Percentiles rank a stretch among this genome's conserved stretches.
Evolutionary conservation across 2,329 filamentous ascomycete species (phyloP).

Genomic region (Periconia macrospinosa): DNA sequence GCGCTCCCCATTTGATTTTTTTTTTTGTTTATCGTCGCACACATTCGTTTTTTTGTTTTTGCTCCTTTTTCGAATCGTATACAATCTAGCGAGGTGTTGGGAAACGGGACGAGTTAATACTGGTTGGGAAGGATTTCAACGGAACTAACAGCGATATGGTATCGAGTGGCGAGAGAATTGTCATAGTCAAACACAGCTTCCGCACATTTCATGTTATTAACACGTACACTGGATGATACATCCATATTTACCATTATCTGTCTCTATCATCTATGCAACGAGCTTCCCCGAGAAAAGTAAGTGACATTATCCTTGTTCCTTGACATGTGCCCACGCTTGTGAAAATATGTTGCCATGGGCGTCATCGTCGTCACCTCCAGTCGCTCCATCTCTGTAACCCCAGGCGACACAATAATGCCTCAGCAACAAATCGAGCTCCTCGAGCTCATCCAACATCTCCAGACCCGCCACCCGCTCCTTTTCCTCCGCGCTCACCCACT

Average conservation of each 20-base stretch:
- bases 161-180: no score
- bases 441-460: slow-evolving; percentile 91
- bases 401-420: slow-evolving; percentile 88
- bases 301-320: slow-evolving; percentile 13
- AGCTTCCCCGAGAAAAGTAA: not conserved
- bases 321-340: slow-evolving; percentile 34
- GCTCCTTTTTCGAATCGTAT: not conserved
- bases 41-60: not conserved
- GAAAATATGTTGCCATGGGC: slow-evolving; percentile 31
- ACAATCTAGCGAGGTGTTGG: not conserved
- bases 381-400: slow-evolving; percentile 69
- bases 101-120: not conserved
- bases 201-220: no score
- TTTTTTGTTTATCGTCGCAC: not conserved
- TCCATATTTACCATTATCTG: no score
- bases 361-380: slow-evolving; percentile 15
- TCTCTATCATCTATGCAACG: no score
- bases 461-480: slow-evolving; percentile 76
- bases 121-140: not conserved
- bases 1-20: slow-evolving; percentile 1
- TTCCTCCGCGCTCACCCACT: slow-evolving; percentile 71
- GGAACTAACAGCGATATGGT: not conserved
- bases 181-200: no score
- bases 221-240: no score
- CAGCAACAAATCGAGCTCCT: slow-evolving; percentile 88